These are phyloP conservation scores for Ophiostoma angusticollis DNA, from an alignment of 2,329 filamentous ascomycete species.

Conservation along the genomic window DNA sequence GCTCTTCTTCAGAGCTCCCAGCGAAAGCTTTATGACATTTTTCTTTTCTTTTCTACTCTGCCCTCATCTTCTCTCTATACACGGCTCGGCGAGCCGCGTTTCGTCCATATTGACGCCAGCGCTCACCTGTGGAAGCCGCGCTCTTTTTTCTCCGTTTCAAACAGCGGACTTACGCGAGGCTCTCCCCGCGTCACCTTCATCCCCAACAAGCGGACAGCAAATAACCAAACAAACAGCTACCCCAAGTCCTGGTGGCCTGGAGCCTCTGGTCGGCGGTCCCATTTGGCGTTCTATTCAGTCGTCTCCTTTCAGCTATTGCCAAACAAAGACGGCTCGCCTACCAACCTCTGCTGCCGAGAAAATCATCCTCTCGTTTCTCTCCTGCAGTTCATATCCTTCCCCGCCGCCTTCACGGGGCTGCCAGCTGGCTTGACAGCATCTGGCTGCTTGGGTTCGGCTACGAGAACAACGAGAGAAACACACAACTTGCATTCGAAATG, in stretches of 20 bases:
- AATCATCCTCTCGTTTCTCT: constrained; percentile 1
- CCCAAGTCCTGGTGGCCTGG: neutral
- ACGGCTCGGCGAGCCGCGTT: too few relatives aligned
- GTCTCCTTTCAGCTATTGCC: neutral
- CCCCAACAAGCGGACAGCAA: neutral
- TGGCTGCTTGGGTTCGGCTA: neutral
- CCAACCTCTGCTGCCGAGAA: too few relatives aligned
- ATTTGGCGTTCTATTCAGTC: too few relatives aligned
- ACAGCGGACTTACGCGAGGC: neutral
- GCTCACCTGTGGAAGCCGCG: too few relatives aligned
- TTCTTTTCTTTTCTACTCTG: neutral
- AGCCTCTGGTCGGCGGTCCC: neutral
- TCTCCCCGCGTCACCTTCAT: neutral
- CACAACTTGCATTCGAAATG: constrained; percentile 18
- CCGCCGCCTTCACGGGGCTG: neutral
- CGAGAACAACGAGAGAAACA: neutral
- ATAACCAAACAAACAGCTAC: too few relatives aligned
- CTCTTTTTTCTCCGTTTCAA: neutral
- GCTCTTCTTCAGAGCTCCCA: neutral
- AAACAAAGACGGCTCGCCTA: neutral
- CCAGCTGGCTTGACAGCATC: constrained; percentile 4
- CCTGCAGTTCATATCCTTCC: neutral
- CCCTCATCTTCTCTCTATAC: neutral
- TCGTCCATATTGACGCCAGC: too few relatives aligned
- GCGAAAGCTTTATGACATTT: constrained; percentile 2